Conservation (phyloP, 1,284 basidiomycete species). For the Tetrapyrgos nigripes region DNA sequence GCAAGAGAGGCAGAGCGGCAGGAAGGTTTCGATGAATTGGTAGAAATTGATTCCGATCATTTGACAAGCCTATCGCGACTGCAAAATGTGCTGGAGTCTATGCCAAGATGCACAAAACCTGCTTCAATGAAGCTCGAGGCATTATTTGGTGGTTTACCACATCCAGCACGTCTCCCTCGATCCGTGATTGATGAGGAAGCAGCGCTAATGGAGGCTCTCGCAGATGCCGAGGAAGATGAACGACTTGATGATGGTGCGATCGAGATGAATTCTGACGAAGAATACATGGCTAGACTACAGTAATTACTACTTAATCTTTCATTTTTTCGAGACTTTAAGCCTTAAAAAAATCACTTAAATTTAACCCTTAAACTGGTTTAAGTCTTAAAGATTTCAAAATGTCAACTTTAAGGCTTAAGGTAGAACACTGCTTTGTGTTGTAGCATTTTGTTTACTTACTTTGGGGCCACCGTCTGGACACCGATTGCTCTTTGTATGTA, state of each 20-base stretch:
- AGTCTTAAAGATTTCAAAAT: neutral
- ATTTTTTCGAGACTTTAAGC: too few species aligned
- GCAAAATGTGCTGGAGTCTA: neutral
- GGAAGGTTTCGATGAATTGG: neutral
- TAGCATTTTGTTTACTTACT: too few species aligned
- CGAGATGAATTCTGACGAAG: too few species aligned
- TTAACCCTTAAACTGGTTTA: too few species aligned
- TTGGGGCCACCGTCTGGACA: too few species aligned
- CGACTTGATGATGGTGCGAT: too few species aligned
- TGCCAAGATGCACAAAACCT: neutral
- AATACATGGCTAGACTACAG: too few species aligned
- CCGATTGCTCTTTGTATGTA: too few species aligned
- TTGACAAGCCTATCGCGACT: neutral
- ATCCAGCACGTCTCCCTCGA: neutral
- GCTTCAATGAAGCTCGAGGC: neutral
- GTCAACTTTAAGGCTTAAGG: neutral
- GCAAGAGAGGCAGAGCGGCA: slow-evolving; percentile 1
- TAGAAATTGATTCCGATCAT: too few species aligned
- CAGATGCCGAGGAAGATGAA: slow-evolving; percentile 10
- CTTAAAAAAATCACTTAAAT: slow-evolving; percentile 6
- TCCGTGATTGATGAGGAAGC: slow-evolving; percentile 6
- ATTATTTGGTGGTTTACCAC: neutral
- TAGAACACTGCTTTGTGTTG: too few species aligned
- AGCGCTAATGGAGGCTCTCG: slow-evolving; percentile 10
- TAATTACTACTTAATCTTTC: too few species aligned